Evolutionary conservation across 148 eudicot species (phyloP), one percentile per base, ranked within the genome.

Genomic region (Oxyria digyna): DNA sequence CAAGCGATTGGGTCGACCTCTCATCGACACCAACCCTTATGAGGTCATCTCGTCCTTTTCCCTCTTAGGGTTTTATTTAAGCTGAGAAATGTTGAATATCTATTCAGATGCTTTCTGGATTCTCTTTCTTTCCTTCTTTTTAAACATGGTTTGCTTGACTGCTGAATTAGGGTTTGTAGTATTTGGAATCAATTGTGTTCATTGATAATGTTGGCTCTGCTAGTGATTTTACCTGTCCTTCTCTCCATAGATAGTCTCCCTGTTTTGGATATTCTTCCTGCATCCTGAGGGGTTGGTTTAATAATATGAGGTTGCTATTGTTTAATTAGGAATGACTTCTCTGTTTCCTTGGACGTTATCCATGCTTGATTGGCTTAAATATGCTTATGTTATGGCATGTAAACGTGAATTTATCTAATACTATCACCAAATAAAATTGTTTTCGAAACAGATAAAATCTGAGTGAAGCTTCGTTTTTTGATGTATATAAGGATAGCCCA

Each of bases 1-100:
- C 40, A 91, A 81, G 76, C 87, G 97, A 9, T 76, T 92, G 75
- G 96, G 96, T 24, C 76, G 98, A 17, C 96, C 96, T 41, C 85
- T 89, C 6, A 79, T 92, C 68, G 72, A 92, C 0, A 92, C 96
- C 52, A 92, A 84, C 69, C 70, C 92, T 26, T 91, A 91, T 48
- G 97, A 91, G 96, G 96, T 87, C 33, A 4, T 62, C 13, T 69
- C 18, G 35, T 42, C 15, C 65, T 7, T 42, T 13, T 10, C 3
- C 42, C 0, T 41, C 0, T 13, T 37, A 48, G 35, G 14, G 8
- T 32, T 68, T 15, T 43, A 43, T n/a, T n/a, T n/a, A n/a, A 43
- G 49, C 14, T 43, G 49, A 17, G n/a, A 17, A 13, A 43, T 33
- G 37, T 33, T 33, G 2, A 33, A 33, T 33, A 2, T 33, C 5